A percentile compares a stretch with the other conserved stretches of the same genome.
phyloP scores from a whole-genome alignment of 2,329 filamentous ascomycete species.

The Geosmithia putterillii region DNA sequence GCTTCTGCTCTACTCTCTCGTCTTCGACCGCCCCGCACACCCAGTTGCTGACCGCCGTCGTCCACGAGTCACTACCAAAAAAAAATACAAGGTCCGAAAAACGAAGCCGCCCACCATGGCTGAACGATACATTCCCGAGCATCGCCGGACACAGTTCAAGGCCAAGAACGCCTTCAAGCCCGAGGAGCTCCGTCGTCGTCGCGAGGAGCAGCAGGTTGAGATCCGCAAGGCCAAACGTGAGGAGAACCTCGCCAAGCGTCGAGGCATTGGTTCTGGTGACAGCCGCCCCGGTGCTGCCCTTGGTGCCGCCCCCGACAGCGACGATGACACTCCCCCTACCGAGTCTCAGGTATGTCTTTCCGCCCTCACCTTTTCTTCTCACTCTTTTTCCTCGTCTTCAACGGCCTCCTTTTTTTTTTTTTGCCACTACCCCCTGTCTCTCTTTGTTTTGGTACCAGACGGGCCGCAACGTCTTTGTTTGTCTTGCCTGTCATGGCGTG shows the following conservation, averaged over 20 bases:
- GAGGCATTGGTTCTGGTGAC: slow-evolving; percentile 79
- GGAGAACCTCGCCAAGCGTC: slow-evolving; percentile 96
- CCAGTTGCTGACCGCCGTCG: slow-evolving; percentile 5
- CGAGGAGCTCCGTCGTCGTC: slow-evolving; percentile 93
- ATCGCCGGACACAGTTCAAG: slow-evolving; percentile 99
- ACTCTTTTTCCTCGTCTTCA: background rate
- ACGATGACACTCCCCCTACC: slow-evolving; percentile 89
- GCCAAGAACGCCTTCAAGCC: slow-evolving; percentile 98
- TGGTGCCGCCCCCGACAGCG: slow-evolving; percentile 85
- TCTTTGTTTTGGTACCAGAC: slow-evolving; percentile 1
- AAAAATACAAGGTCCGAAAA: slow-evolving; percentile 6
- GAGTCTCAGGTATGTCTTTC: slow-evolving; percentile 71
- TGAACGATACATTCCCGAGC: slow-evolving; percentile 98
- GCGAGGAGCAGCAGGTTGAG: slow-evolving; percentile 98
- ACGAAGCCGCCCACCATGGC: slow-evolving; percentile 57
- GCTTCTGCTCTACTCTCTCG: background rate
- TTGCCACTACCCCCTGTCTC: background rate
- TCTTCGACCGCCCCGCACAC: slow-evolving; percentile 12
- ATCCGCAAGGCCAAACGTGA: slow-evolving; percentile 98
- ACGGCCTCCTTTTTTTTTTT: background rate
- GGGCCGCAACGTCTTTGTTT: slow-evolving; percentile 3
- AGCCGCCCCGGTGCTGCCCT: slow-evolving; percentile 70
- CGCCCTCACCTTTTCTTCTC: slow-evolving; percentile 1
- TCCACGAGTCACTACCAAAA: background rate
- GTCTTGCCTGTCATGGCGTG: slow-evolving; percentile 16